Base-by-base conservation (phyloP, 2,329 filamentous ascomycete species). In the Alternaria dauci region DNA sequence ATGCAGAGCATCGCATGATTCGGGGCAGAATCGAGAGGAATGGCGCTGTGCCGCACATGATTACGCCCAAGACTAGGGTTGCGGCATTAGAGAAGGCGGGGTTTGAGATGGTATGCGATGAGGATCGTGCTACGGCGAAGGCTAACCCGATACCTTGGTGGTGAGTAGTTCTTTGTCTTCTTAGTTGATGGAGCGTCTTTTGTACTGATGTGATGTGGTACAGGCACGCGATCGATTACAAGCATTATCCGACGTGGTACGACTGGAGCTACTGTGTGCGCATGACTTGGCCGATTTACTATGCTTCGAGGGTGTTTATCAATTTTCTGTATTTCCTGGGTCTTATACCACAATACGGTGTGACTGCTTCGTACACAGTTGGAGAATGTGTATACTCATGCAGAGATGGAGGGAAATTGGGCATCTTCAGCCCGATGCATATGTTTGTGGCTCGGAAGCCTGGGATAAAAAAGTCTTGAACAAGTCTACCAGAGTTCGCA, bases 161-260 rank as follows among this genome's bases (percentile, higher is more conserved):
- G 39, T 42, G 16, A 25, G 39, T 16, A 16, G 3, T 16, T 14
- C 6, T 25, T 9, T 12, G 20, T 8, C 18, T 8, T 25, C 12
- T 25, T 42, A 8, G 8, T 25, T 14, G 5, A 12, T 2, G 25
- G 20, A 8, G 11, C 7, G 12, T 1, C 3, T 20, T 42, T 12
- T 3, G 18, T 50, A 50, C 30, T 50, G 11, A 50, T 16, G 7
- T 1, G 16, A 32, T 14, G 44, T 12, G 28, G 23, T 23, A 25
- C 18, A 50, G 46, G 46, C 46, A 50, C 14, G 46, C 30, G 46
- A 36, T 50, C 18, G 46, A 50, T 34, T 36, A 50, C 12, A 25
- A 36, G 12, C 46, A 50, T 26, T n/a, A 25, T 50, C 46, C 46
- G 14, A 50, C 46, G 32, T 50, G 46, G 46, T 36, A 20, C 23